phyloP scores from a whole-genome alignment of 2,329 filamentous ascomycete species.

The Aspergillus fijiensis region DNA sequence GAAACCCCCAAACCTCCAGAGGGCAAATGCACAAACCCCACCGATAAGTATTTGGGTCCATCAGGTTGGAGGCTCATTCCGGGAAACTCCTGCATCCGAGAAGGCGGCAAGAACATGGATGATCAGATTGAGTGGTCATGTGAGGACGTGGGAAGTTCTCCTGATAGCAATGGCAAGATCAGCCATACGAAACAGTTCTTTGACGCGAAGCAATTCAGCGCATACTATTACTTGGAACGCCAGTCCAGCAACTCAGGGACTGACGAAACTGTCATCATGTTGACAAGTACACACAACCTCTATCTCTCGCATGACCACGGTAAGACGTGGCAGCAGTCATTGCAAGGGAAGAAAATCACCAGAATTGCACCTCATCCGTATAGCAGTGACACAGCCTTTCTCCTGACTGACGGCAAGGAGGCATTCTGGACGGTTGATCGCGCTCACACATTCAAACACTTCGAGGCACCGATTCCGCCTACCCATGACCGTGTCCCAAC shows the following conservation, averaged over 20 bases:
- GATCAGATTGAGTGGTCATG: slow-evolving; percentile 74
- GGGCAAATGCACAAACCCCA: slow-evolving; percentile 68
- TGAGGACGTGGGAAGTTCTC: slow-evolving; percentile 58
- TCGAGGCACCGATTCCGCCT: slow-evolving; percentile 67
- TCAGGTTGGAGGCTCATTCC: slow-evolving; percentile 93
- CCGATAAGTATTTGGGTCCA: slow-evolving; percentile 75
- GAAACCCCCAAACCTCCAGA: slow-evolving; percentile 66
- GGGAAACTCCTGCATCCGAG: slow-evolving; percentile 68
- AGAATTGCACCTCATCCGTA: slow-evolving; percentile 75
- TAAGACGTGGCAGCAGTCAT: slow-evolving; percentile 74
- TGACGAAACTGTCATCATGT: slow-evolving; percentile 73
- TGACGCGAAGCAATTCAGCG: slow-evolving; percentile 53
- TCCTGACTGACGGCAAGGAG: slow-evolving; percentile 67
- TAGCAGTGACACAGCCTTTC: slow-evolving; percentile 82
- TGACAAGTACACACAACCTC: slow-evolving; percentile 59
- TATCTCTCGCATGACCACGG: slow-evolving; percentile 83
- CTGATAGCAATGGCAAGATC: slow-evolving; percentile 64
- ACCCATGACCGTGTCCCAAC: slow-evolving; percentile 53
- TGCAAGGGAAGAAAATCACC: slow-evolving; percentile 68
- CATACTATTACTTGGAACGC: slow-evolving; percentile 76
- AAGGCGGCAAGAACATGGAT: slow-evolving; percentile 65
- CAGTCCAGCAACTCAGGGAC: slow-evolving; percentile 61
- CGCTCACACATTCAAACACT: slow-evolving; percentile 69
- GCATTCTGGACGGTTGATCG: slow-evolving; percentile 82
- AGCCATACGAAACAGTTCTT: slow-evolving; percentile 61